Evolutionary conservation across 257 asterid genomes (phyloP).

Genomic region (Ilex aquifolium): DNA sequence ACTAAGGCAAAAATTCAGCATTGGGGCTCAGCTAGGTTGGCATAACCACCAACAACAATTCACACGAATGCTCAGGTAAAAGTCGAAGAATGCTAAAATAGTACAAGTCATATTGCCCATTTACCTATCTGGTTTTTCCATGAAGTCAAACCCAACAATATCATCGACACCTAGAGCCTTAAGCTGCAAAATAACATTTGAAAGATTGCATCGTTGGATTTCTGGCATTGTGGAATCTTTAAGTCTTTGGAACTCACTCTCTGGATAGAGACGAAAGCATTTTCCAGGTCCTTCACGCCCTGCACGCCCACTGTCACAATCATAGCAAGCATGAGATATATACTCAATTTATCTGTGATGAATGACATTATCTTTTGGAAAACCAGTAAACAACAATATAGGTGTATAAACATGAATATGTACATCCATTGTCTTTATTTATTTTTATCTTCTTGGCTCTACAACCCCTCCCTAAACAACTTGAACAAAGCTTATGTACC

Average conservation of each 20-base stretch:
- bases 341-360: conserved; percentile 6
- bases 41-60: not conserved
- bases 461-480: no score
- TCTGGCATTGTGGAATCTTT: conserved; percentile 81
- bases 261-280: conserved; percentile 97
- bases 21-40: no score
- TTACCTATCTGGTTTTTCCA: conserved; percentile 86
- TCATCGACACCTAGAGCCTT: conserved; percentile 90
- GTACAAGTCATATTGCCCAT: conserved; percentile 5
- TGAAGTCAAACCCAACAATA: conserved; percentile 82
- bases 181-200: conserved; percentile 90
- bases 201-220: conserved; percentile 86
- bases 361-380: not conserved
- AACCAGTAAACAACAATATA: no score
- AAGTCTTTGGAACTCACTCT: conserved; percentile 77
- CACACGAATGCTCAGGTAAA: not conserved
- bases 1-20: no score
- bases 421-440: no score
- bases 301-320: conserved; percentile 86
- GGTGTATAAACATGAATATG: no score
- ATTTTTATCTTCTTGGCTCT: no score
- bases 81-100: not conserved
- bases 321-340: conserved; percentile 2
- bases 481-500: no score
- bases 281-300: conserved; percentile 99